A percentile compares a stretch with the other conserved stretches of the same genome.
Conservation (phyloP, 108 stramenopile genomes). For the Skeletonema grethae region DNA sequence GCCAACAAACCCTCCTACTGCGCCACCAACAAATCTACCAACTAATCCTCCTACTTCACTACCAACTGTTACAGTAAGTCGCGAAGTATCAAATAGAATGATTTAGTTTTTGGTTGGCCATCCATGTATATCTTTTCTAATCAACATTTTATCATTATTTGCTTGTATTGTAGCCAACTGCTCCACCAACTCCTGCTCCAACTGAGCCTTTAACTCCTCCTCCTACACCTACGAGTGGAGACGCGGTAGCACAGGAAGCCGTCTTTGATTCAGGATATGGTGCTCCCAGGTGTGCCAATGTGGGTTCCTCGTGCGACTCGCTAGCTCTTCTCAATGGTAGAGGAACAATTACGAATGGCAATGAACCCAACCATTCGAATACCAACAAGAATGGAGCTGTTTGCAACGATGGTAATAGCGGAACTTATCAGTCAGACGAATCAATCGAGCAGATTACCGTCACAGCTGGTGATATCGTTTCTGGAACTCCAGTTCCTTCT, state of each 20-base stretch:
- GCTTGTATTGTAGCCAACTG: too few relatives aligned
- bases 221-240: not conserved
- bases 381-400: conserved; percentile 5
- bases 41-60: not conserved
- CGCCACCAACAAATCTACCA: conserved; percentile 3
- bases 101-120: too few relatives aligned
- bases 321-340: conserved; percentile 13
- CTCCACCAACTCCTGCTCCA: not conserved
- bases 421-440: conserved; percentile 19
- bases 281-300: conserved; percentile 14
- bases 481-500: not conserved
- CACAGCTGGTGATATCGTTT: conserved; percentile 3
- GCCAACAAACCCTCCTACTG: conserved; percentile 3
- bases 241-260: conserved; percentile 9
- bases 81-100: too few relatives aligned
- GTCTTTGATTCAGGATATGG: conserved; percentile 12
- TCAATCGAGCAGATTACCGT: too few relatives aligned
- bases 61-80: not conserved
- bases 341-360: conserved; percentile 11
- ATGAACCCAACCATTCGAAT: conserved; percentile 17
- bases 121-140: too few relatives aligned
- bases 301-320: conserved; percentile 9
- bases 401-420: conserved; percentile 20
- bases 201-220: not conserved
- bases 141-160: too few relatives aligned